Conservation (phyloP, 2,329 filamentous ascomycete genomes). For the Aureobasidium sp. region DNA sequence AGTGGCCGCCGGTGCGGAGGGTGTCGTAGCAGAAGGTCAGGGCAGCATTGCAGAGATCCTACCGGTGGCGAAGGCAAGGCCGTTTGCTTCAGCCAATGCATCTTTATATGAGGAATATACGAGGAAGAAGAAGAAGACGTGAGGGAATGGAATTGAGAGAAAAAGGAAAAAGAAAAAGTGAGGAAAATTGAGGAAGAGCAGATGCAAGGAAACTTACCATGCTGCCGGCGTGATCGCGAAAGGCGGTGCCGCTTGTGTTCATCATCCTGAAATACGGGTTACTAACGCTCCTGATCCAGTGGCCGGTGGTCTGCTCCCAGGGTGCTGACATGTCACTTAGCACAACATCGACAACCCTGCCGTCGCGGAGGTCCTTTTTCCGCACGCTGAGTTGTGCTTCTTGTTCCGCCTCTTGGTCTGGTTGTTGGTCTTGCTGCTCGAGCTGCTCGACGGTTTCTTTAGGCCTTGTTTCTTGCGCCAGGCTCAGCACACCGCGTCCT, state of each 20-base stretch:
- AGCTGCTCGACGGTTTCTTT: neutral
- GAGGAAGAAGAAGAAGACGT: neutral
- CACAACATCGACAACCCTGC: constrained; percentile 76
- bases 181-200: neutral
- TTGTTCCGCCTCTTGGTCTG: constrained; percentile 20
- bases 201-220: constrained; percentile 59
- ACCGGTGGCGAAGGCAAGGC: neutral
- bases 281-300: constrained; percentile 84
- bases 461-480: constrained; percentile 36
- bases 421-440: constrained; percentile 27
- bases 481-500: constrained; percentile 58
- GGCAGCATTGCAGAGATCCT: constrained; percentile 88
- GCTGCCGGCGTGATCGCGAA: constrained; percentile 84
- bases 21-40: constrained; percentile 80
- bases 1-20: constrained; percentile 73
- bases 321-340: constrained; percentile 99
- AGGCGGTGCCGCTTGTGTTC: constrained; percentile 87
- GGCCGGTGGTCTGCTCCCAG: constrained; percentile 75
- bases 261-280: constrained; percentile 97
- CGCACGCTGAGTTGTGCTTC: constrained; percentile 27
- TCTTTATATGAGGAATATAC: neutral
- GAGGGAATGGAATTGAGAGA: neutral
- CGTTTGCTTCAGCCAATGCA: constrained; percentile 6
- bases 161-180: neutral
- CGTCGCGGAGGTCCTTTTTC: constrained; percentile 35